Evolutionary conservation across 805 yeast species (phyloP).

Genomic region (Hanseniaspora taiwanica): DNA sequence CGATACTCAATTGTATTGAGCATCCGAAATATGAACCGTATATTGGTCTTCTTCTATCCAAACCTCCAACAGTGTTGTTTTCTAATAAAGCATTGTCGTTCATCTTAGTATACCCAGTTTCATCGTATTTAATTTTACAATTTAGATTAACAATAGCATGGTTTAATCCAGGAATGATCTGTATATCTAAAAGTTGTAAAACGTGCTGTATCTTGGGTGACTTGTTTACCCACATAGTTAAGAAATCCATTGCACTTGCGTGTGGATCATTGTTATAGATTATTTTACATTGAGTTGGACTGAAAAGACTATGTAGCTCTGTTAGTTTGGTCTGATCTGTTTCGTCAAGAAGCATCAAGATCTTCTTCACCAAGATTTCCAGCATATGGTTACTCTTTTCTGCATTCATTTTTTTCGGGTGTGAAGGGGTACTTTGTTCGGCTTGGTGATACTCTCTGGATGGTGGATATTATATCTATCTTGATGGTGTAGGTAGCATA

Average conservation of each 20-base stretch:
- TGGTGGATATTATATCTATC: not conserved
- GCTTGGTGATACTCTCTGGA: not conserved
- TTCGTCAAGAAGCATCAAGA: slow-evolving; percentile 23
- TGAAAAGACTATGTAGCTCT: slow-evolving; percentile 17
- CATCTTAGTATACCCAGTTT: slow-evolving; percentile 51
- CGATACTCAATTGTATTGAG: slow-evolving; percentile 36
- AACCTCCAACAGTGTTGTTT: slow-evolving; percentile 7
- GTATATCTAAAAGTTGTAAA: slow-evolving; percentile 51
- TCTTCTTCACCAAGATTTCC: slow-evolving; percentile 22
- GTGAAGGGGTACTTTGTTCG: slow-evolving; percentile 1
- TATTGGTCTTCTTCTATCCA: slow-evolving; percentile 29
- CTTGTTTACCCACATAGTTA: slow-evolving; percentile 21
- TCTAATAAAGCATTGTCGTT: slow-evolving; percentile 50
- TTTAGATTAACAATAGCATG: slow-evolving; percentile 36
- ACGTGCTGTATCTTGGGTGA: slow-evolving; percentile 42
- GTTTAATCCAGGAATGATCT: slow-evolving; percentile 53
- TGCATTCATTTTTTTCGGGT: slow-evolving; percentile 3
- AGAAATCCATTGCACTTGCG: slow-evolving; percentile 14
- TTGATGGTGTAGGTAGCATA: too few relatives aligned
- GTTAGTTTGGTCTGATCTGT: slow-evolving; percentile 19
- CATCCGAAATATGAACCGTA: slow-evolving; percentile 70
- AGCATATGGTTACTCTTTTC: slow-evolving; percentile 16
- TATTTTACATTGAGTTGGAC: slow-evolving; percentile 13
- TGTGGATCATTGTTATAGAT: slow-evolving; percentile 21
- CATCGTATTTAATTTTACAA: slow-evolving; percentile 61